Evolutionary conservation across 768 basidiomycete genomes (phyloP), one percentile per base, ranked within the genome.

Genomic region (Trametes cinnabarina): DNA sequence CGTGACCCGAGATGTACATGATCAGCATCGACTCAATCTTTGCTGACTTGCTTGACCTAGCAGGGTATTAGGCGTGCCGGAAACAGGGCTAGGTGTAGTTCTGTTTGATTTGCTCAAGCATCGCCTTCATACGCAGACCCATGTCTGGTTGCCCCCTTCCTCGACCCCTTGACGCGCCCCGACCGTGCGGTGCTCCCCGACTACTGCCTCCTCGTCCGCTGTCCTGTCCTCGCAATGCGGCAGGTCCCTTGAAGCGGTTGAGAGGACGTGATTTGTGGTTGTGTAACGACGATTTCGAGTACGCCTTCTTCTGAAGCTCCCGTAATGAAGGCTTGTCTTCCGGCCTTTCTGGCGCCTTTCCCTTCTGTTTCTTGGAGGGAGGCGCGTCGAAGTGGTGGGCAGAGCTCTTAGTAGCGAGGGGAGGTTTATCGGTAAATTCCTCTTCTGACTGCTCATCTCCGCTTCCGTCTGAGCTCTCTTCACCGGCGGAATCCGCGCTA

Each of bases 21-120:
- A 22, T 32, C 47, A 42, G 34, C 34, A 32, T 12, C 12, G 7
- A 12, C 25, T 20, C 17, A 17, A 32, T 9, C n/a, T 9, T 34
- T 15, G n/a, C 14, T 19, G 20, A 19, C 9, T 20, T 40, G 41
- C 14, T 34, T 23, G 39, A n/a, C 30, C 30, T 42, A 32, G 37
- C 5, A 42, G 28, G 17, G 47, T 5, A 8, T n/a, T 30, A 28
- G 26, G 17, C 28, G 22, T 32, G 17, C 3, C 47, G 17, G 34
- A 11, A 17, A 48, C 14, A n/a, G n/a, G 15, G 37, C 20, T 69
- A 84, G 52, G 73, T 67, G 37, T 73, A 69, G 65, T 86, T 80
- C 47, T 80, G 81, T 70, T 90, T 88, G 63, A 96, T 94, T 73
- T 88, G 87, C 70, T 92, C 90, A 57, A 96, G 79, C 79, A 96